These are phyloP conservation scores for Leccinum angustisporum DNA, from an alignment of 1,284 basidiomycete species.

Conservation along the genomic window DNA sequence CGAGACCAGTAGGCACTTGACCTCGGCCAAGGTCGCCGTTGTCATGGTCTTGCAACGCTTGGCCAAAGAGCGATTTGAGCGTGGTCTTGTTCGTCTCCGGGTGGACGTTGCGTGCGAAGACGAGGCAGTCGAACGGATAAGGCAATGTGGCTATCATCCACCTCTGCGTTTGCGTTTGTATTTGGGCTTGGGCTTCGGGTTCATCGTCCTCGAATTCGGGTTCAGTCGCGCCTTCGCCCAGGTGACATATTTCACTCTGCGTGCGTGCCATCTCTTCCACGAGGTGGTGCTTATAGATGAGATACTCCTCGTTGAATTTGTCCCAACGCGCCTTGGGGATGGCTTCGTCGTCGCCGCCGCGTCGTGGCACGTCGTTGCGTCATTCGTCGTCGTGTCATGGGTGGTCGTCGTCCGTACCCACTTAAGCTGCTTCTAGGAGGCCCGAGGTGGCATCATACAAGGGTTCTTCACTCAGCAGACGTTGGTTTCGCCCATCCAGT, in stretches of 20 bases:
- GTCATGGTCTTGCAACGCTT: conserved; percentile 35
- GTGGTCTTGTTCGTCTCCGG: conserved; percentile 76
- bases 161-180: neutral
- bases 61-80: conserved; percentile 56
- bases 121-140: conserved; percentile 64
- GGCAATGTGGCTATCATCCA: conserved; percentile 36
- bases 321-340: conserved; percentile 62
- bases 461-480: conserved; percentile 83
- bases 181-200: neutral
- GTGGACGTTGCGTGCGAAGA: conserved; percentile 69
- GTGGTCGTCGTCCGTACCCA: too few relatives aligned
- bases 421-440: too few relatives aligned
- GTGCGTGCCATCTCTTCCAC: conserved; percentile 43
- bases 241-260: conserved; percentile 14
- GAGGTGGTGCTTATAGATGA: conserved; percentile 53
- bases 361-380: too few relatives aligned
- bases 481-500: conserved; percentile 92
- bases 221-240: neutral
- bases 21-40: conserved; percentile 6
- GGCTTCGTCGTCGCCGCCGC: too few relatives aligned
- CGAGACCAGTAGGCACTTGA: conserved; percentile 40
- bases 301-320: conserved; percentile 60
- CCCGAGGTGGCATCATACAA: conserved; percentile 25
- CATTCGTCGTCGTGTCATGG: too few relatives aligned
- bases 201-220: neutral